Evolutionary conservation across 345 rosid species (phyloP).

Genomic region (Eucalyptus erythrocorys): DNA sequence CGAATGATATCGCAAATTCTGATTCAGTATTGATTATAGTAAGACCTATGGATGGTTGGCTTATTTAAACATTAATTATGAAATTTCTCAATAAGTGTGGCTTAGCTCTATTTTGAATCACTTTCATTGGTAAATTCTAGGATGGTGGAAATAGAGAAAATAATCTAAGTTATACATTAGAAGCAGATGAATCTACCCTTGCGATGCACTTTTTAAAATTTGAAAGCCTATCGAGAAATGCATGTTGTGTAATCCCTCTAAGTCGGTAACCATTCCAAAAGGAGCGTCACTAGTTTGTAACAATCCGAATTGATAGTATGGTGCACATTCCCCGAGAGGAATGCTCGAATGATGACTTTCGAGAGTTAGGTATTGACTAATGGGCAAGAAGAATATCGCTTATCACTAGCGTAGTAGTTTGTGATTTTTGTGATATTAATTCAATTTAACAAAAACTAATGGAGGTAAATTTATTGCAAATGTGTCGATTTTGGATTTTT

Average conservation of each 20-base stretch:
- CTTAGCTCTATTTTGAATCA: not conserved
- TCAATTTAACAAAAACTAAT: fast-evolving
- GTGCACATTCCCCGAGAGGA: not conserved
- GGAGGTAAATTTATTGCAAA: not conserved
- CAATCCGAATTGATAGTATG: not conserved
- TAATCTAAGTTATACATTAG: not conserved
- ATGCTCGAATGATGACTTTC: not conserved
- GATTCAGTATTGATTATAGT: not conserved
- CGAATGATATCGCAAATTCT: not conserved
- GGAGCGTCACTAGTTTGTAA: not conserved
- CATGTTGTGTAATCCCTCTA: not conserved
- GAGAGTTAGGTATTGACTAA: not conserved
- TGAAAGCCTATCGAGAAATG: not conserved
- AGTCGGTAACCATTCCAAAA: fast-evolving
- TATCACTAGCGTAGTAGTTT: too few relatives aligned
- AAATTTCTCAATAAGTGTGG: not conserved
- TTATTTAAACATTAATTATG: not conserved
- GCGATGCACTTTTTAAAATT: not conserved
- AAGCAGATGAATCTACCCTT: too few relatives aligned
- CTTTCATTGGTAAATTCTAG: not conserved
- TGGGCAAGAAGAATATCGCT: not conserved
- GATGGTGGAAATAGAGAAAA: not conserved
- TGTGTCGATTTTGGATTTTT: too few relatives aligned
- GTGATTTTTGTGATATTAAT: too few relatives aligned
- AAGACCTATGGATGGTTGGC: not conserved